Conservation (phyloP, 2,329 filamentous ascomycete genomes). For the Amauroascus verrucosus region DNA sequence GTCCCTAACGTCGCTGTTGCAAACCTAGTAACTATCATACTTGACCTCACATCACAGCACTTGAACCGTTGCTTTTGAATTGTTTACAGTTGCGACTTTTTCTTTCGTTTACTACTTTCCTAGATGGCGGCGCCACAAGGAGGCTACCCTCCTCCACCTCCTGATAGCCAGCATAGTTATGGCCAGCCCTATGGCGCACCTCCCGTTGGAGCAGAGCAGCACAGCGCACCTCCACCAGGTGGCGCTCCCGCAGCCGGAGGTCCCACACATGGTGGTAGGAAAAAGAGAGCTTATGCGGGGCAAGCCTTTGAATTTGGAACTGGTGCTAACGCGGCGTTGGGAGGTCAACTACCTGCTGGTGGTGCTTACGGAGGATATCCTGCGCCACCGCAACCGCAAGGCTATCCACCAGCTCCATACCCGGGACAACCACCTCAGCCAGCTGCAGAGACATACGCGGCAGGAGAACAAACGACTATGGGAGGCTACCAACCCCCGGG, state of each 20-base stretch:
- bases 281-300: conserved; percentile 90
- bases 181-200: conserved; percentile 34
- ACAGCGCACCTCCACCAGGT: conserved; percentile 6
- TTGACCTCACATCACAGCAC: background rate
- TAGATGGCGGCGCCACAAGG: conserved; percentile 44
- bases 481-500: conserved; percentile 60
- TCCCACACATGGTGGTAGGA: conserved; percentile 38
- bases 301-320: conserved; percentile 87
- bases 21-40: background rate
- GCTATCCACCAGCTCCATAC: conserved; percentile 36
- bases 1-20: background rate
- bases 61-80: background rate
- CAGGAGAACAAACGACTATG: conserved; percentile 25
- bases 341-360: conserved; percentile 42
- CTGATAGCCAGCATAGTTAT: conserved; percentile 39
- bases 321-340: conserved; percentile 65
- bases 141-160: conserved; percentile 38
- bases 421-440: conserved; percentile 33
- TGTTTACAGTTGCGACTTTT: background rate
- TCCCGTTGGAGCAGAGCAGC: conserved; percentile 18
- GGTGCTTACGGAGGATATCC: conserved; percentile 55
- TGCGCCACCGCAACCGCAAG: conserved; percentile 38
- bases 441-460: conserved; percentile 19
- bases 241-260: conserved; percentile 14
- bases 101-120: conserved; percentile 10